Evolutionary conservation across 176 grass and related monocot genomes (phyloP), one percentile per base, ranked within the genome.

Genomic region (Miscanthus lutarioriparius): DNA sequence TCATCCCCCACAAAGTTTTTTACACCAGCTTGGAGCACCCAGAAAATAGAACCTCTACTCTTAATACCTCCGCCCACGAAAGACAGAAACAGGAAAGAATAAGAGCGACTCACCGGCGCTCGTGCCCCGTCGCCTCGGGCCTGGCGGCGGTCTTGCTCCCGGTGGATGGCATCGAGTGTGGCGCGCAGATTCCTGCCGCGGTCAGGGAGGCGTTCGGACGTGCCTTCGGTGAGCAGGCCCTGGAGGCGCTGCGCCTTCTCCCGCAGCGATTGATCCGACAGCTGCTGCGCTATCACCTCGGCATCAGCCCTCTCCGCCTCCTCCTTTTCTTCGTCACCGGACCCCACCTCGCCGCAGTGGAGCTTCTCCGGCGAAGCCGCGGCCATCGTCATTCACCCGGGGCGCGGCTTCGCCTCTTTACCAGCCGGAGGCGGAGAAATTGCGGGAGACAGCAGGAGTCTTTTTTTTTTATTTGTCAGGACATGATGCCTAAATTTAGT

Each of bases 81-180:
- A 76, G 37, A 84, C 26, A 4, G 17, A 15, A 54, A 9, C 30
- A 58, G 3, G 66, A 2, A 72, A 10, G 20, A 65, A 43, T 47
- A 32, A 72, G 5, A 72, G 41, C 28, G 67, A 22, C 56, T 66
- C 10, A 88, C 86, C 75, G 43, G 41, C 54, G 1, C 45, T 64
- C 6, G 65, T 19, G 32, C 22, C 45, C 53, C 23, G 35, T 26
- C 30, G 33, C 41, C 11, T 35, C 32, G 41, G 40, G 12, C 2
- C 83, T 76, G 8, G 45, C 91, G 91, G 66, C 85, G 81, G 6
- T n/a, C 37, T 36, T 87, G 73, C 81, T 90, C 87, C 5, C 62
- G 36, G 43, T 8, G 23, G 6, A 79, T 15, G 14, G 43, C 37
- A 11, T 7, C 14, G 0, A 82, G 58, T 17, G 0, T 8, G 1